A percentile compares a stretch with the other conserved stretches of the same genome.
phyloP scores from a whole-genome alignment of 169 alveolate genomes.

The Plasmodium relictum region DNA sequence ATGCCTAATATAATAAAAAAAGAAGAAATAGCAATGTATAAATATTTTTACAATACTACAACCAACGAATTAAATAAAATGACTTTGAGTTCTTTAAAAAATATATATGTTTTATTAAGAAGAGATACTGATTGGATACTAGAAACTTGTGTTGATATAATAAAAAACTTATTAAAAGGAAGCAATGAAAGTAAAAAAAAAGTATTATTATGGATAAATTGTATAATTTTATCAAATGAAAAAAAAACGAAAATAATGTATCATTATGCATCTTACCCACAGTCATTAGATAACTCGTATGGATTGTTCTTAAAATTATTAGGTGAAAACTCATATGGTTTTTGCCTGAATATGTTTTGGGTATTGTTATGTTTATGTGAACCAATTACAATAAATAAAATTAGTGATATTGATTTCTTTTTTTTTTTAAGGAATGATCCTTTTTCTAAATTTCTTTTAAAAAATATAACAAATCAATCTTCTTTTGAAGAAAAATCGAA shows the following conservation, averaged over 20 bases:
- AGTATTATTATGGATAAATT: conserved; percentile 78
- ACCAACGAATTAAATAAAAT: conserved; percentile 67
- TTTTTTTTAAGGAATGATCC: conserved; percentile 69
- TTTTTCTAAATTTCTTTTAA: conserved; percentile 32
- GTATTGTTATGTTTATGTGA: conserved; percentile 80
- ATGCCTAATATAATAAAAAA: conserved; percentile 81
- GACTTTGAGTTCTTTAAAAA: conserved; percentile 58
- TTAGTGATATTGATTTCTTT: conserved; percentile 76
- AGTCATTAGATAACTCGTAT: conserved; percentile 65
- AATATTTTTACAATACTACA: conserved; percentile 46
- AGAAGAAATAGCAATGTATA: conserved; percentile 78
- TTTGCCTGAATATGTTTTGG: conserved; percentile 83
- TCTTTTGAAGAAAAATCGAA: conserved; percentile 53
- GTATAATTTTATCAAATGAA: conserved; percentile 79
- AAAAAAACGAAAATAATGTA: conserved; percentile 78
- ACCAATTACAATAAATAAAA: conserved; percentile 81
- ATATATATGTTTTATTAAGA: conserved; percentile 58
- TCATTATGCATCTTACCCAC: conserved; percentile 69
- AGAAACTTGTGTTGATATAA: conserved; percentile 77
- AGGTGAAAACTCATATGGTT: conserved; percentile 84
- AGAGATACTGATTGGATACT: conserved; percentile 79
- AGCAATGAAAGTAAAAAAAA: conserved; percentile 76
- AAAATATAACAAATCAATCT: conserved; percentile 32
- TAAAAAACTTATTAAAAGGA: conserved; percentile 78
- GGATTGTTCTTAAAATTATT: conserved; percentile 70